A percentile compares a stretch with the other conserved stretches of the same genome.
These are phyloP conservation scores for Ambrosiella xylebori DNA, from an alignment of 2,329 filamentous ascomycete genomes.

Conservation along the genomic window DNA sequence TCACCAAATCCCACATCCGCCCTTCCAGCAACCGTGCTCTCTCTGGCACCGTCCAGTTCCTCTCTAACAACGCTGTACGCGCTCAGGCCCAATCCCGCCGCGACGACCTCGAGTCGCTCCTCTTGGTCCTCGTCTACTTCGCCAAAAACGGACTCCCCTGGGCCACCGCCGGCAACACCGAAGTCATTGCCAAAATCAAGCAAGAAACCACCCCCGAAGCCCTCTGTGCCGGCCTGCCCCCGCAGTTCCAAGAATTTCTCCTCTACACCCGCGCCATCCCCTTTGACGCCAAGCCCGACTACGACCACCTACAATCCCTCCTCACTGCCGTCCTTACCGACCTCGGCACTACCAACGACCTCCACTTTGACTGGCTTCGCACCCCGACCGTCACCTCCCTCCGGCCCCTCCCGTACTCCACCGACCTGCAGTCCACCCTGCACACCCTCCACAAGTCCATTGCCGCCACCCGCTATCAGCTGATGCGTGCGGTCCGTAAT, in stretches of 20 bases:
- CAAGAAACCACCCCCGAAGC: slow-evolving; percentile 3
- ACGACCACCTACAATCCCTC: slow-evolving; percentile 8
- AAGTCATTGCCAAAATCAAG: slow-evolving; percentile 8
- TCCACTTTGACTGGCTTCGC: slow-evolving; percentile 8
- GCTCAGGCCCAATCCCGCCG: slow-evolving; percentile 8
- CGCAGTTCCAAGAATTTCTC: slow-evolving; percentile 10
- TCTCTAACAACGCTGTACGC: slow-evolving; percentile 9
- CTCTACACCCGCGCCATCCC: slow-evolving; percentile 7
- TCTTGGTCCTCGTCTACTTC: slow-evolving; percentile 9
- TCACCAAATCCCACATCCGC: slow-evolving; percentile 7
- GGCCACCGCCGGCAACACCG: slow-evolving; percentile 3
- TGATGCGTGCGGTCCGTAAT: slow-evolving; percentile 4
- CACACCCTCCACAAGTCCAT: slow-evolving; percentile 6
- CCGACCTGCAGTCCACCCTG: slow-evolving; percentile 1
- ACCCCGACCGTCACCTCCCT: slow-evolving; percentile 3
- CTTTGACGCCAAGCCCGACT: slow-evolving; percentile 9
- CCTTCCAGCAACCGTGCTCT: slow-evolving; percentile 5
- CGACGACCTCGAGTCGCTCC: slow-evolving; percentile 9
- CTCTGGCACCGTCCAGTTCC: slow-evolving; percentile 11
- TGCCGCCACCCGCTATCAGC: slow-evolving; percentile 3
- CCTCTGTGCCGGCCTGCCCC: slow-evolving; percentile 6
- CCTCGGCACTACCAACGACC: slow-evolving; percentile 7
- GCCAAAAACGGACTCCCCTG: slow-evolving; percentile 10
- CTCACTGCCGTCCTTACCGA: slow-evolving; percentile 3
- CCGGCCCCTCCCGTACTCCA: slow-evolving; percentile 7